Percentiles rank a stretch among this genome's conserved stretches.
These are phyloP conservation scores for Paramecium sonneborni DNA, from an alignment of 73 alveolate species.

Conservation along the genomic window DNA sequence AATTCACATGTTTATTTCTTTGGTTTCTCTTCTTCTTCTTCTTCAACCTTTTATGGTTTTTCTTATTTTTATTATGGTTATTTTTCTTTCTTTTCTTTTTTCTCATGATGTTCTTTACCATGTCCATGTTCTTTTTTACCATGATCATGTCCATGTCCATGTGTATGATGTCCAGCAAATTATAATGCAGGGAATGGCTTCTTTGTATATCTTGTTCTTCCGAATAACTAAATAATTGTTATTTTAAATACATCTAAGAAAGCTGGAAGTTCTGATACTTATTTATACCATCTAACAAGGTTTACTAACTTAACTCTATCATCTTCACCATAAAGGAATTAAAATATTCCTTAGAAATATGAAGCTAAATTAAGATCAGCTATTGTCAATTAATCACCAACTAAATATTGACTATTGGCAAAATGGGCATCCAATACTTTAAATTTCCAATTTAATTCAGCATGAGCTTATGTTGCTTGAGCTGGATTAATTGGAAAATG, in stretches of 20 bases:
- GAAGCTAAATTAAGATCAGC: slow-evolving; percentile 91
- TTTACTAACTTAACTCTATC: slow-evolving; percentile 80
- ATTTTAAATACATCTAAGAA: slow-evolving; percentile 64
- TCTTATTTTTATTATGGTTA: slow-evolving; percentile 42
- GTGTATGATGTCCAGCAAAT: slow-evolving; percentile 54
- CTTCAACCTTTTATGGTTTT: slow-evolving; percentile 35
- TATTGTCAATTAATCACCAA: slow-evolving; percentile 87
- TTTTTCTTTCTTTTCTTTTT: slow-evolving; percentile 8
- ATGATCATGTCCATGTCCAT: slow-evolving; percentile 67
- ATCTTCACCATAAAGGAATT: slow-evolving; percentile 75
- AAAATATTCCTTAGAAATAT: slow-evolving; percentile 74
- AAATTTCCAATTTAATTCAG: slow-evolving; percentile 72
- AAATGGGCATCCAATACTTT: slow-evolving; percentile 74
- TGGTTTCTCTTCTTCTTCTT: slow-evolving; percentile 62
- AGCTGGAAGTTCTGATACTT: slow-evolving; percentile 76
- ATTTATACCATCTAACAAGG: slow-evolving; percentile 75
- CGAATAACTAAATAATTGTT: slow-evolving; percentile 59
- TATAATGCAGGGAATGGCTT: slow-evolving; percentile 65
- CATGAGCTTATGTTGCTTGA: slow-evolving; percentile 63
- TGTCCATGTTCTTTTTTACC: slow-evolving; percentile 52
- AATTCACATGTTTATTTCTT: slow-evolving; percentile 55
- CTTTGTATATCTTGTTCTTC: slow-evolving; percentile 78
- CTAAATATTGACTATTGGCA: slow-evolving; percentile 75
- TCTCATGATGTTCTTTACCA: background rate
- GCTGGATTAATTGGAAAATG: slow-evolving; percentile 72